Evolutionary conservation across 2,329 filamentous ascomycete genomes (phyloP), one percentile per base, ranked within the genome.

Genomic region (Macrophomina pseudophaseolina): DNA sequence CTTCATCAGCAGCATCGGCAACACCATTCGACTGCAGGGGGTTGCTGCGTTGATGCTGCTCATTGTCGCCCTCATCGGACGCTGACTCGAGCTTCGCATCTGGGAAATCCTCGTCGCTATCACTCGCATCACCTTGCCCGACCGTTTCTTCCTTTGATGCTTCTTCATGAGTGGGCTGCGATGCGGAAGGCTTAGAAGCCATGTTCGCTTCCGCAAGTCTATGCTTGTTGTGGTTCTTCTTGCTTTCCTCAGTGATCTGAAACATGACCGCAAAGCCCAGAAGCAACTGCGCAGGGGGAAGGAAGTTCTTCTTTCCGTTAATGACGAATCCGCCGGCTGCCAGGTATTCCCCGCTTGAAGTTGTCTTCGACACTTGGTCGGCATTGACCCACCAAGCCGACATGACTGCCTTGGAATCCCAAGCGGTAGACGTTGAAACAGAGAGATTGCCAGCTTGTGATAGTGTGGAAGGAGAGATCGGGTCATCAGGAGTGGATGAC

Each of bases 381-480:
- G 92, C 90, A 69, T 90, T 89, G 0, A 96, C 94, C 95, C 95
- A 99, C 90, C 92, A 99, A 8, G 94, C 94, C 18, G 91, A 90
- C 91, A 98, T 97, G 16, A 93, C 88, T 8, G 94, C 94, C 78
- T 99, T 99, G 1, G 92, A 94, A 68, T 98, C 95, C 95, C 95
- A 99, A 0, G 94, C 95, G 66, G 85, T 90, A 1, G 93, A 97
- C 8, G 92, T 91, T 69, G 92, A 92, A 5, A 99, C 91, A 0
- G 91, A 89, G 35, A 97, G 81, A 52, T 90, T 90, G 0, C 95
- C 95, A 4, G 95, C 95, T 80, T 99, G 95, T 0, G 92, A 91
- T 2, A 99, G 81, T 0, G 95, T 98, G 1, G 92, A 92, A 0
- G 95, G 95, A 3, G 95, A 93, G 32, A 99, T 94, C 0, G 94